These are phyloP conservation scores for Hyaloscypha finlandica DNA, from an alignment of 495 filamentous ascomycete genomes.

Conservation along the genomic window DNA sequence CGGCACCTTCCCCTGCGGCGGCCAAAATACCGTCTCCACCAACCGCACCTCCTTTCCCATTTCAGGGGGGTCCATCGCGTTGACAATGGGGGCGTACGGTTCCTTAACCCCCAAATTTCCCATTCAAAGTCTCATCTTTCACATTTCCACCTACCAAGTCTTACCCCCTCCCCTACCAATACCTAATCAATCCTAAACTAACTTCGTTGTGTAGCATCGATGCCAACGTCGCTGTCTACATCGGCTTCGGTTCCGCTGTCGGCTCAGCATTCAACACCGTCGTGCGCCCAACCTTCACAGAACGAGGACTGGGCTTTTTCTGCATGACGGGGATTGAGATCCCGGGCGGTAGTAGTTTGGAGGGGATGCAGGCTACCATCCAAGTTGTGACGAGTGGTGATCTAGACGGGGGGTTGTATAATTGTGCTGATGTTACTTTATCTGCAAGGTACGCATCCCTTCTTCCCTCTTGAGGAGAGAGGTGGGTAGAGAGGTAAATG, in stretches of 20 bases:
- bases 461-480: too few relatives aligned
- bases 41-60: slow-evolving; percentile 54
- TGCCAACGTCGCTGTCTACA: slow-evolving; percentile 55
- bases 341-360: slow-evolving; percentile 24
- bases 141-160: too few relatives aligned
- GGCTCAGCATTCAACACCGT: slow-evolving; percentile 51
- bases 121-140: too few relatives aligned
- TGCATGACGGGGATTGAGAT: slow-evolving; percentile 54
- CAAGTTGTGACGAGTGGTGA: slow-evolving; percentile 60
- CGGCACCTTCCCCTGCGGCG: slow-evolving; percentile 54
- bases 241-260: slow-evolving; percentile 53
- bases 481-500: too few relatives aligned
- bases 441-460: slow-evolving; percentile 19
- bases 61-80: slow-evolving; percentile 48
- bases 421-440: slow-evolving; percentile 65
- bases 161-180: too few relatives aligned
- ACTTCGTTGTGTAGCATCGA: slow-evolving; percentile 32
- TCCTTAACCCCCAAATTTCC: too few relatives aligned
- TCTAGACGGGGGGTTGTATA: slow-evolving; percentile 55
- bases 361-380: slow-evolving; percentile 57
- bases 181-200: too few relatives aligned
- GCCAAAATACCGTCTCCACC: slow-evolving; percentile 47
- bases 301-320: slow-evolving; percentile 56
- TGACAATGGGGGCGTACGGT: slow-evolving; percentile 48
- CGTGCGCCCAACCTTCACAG: slow-evolving; percentile 48